A percentile compares a stretch with the other conserved stretches of the same genome.
Evolutionary conservation across 805 yeast genomes (phyloP).

Genomic region (Phaffomyces antillensis): DNA sequence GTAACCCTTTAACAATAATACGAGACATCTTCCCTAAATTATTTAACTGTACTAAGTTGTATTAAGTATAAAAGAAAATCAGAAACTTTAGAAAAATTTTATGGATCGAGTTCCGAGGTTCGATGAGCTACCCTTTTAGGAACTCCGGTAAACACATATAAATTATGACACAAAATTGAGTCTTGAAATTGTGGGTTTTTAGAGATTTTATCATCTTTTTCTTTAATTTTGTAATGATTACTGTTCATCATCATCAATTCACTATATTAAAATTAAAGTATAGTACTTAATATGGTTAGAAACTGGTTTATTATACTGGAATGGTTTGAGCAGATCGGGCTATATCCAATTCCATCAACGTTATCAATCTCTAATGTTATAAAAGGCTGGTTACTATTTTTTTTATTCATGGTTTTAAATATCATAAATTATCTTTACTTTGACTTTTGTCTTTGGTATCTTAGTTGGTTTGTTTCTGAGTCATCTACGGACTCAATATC

Average conservation of each 20-base stretch:
- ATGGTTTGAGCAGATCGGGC: conserved; percentile 15
- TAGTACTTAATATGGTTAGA: background rate
- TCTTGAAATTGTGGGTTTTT: background rate
- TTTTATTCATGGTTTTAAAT: conserved; percentile 8
- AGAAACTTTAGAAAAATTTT: background rate
- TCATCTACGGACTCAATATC: conserved; percentile 1
- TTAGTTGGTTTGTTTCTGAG: conserved; percentile 2
- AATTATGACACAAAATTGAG: conserved; percentile 3
- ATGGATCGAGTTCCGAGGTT: background rate
- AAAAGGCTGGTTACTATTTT: conserved; percentile 17
- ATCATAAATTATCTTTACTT: conserved; percentile 1
- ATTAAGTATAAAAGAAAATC: background rate
- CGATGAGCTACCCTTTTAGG: conserved; percentile 1
- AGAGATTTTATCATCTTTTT: no score
- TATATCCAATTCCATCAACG: conserved; percentile 16
- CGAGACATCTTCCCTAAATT: conserved; percentile 52
- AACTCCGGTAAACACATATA: background rate
- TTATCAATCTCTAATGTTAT: conserved; percentile 11
- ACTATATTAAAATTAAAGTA: no score
- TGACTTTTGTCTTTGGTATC: background rate
- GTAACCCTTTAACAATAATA: conserved; percentile 85
- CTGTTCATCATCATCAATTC: background rate
- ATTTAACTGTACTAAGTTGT: background rate
- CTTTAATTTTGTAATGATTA: no score
- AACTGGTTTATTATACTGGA: conserved; percentile 4